phyloP scores from a whole-genome alignment of 768 basidiomycete species.

The Mrakia frigida region DNA sequence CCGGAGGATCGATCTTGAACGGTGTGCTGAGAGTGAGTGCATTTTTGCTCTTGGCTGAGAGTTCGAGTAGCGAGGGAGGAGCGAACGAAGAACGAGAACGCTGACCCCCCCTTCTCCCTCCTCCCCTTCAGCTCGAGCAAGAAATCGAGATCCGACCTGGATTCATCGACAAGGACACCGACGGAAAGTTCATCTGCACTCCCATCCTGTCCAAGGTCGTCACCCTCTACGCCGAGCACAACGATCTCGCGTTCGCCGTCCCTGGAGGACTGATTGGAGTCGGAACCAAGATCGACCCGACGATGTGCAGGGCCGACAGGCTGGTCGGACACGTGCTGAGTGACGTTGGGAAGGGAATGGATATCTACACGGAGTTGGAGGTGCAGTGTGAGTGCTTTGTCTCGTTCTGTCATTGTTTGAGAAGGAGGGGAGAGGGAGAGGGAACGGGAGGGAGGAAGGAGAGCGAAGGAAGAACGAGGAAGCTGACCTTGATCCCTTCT shows the following conservation, averaged over 20 bases:
- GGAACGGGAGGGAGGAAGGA: not conserved
- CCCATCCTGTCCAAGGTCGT: conserved; percentile 90
- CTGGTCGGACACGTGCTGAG: conserved; percentile 95
- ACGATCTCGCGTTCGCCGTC: conserved; percentile 87
- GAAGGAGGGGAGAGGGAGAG: not conserved
- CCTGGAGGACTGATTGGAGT: conserved; percentile 98
- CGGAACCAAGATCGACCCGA: conserved; percentile 92
- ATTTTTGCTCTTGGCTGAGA: too few species aligned
- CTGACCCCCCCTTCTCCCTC: conserved; percentile 18
- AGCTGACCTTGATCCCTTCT: not conserved
- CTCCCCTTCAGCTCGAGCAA: conserved; percentile 56
- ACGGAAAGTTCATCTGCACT: conserved; percentile 82
- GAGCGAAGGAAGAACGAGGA: not conserved
- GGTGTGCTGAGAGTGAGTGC: conserved; percentile 65
- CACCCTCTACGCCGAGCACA: conserved; percentile 89
- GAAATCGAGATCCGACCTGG: conserved; percentile 97
- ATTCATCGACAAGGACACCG: conserved; percentile 89
- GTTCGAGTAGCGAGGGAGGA: too few species aligned
- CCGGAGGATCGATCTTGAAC: conserved; percentile 90
- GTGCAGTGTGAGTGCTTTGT: conserved; percentile 43
- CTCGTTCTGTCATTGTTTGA: too few species aligned
- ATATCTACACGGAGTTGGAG: conserved; percentile 66
- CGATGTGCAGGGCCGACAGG: conserved; percentile 92
- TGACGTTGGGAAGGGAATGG: conserved; percentile 86
- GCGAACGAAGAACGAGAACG: not conserved